A percentile compares a stretch with the other conserved stretches of the same genome.
These are phyloP conservation scores for Heterococcus sp. DNA, from an alignment of 108 stramenopile genomes.

Conservation along the genomic window DNA sequence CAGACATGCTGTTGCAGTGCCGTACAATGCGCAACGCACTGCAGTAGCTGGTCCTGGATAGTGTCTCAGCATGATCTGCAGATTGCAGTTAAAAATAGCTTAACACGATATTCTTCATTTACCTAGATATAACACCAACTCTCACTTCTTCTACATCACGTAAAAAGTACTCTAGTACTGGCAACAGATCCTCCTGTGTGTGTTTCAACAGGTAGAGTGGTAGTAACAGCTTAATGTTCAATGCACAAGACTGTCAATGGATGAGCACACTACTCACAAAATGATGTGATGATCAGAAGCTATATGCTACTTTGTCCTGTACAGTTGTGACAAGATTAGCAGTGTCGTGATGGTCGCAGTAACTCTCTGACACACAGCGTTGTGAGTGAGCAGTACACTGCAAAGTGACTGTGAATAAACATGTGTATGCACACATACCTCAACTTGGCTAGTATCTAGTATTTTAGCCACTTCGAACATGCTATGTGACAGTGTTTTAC, in stretches of 20 bases:
- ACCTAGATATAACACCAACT: slow-evolving; percentile 66
- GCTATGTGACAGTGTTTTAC: slow-evolving; percentile 73
- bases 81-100: not conserved
- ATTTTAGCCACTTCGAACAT: slow-evolving; percentile 87
- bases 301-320: not conserved
- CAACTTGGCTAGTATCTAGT: slow-evolving; percentile 64
- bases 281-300: not conserved
- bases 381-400: not conserved
- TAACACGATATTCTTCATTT: not conserved
- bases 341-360: not conserved
- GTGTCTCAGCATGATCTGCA: not conserved
- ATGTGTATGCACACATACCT: not conserved
- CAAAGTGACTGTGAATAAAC: not conserved
- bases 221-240: not conserved
- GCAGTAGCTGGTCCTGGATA: not conserved
- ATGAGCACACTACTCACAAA: not conserved
- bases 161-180: slow-evolving; percentile 77
- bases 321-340: not conserved
- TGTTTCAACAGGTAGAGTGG: not conserved
- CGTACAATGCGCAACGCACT: not conserved
- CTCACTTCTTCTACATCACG: slow-evolving; percentile 90
- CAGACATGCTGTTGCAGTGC: not conserved
- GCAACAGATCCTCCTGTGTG: slow-evolving; percentile 66
- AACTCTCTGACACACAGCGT: not conserved
- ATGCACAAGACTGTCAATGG: not conserved